phyloP scores from a whole-genome alignment of 306 rosid genomes.

The Carpinus viminea region DNA sequence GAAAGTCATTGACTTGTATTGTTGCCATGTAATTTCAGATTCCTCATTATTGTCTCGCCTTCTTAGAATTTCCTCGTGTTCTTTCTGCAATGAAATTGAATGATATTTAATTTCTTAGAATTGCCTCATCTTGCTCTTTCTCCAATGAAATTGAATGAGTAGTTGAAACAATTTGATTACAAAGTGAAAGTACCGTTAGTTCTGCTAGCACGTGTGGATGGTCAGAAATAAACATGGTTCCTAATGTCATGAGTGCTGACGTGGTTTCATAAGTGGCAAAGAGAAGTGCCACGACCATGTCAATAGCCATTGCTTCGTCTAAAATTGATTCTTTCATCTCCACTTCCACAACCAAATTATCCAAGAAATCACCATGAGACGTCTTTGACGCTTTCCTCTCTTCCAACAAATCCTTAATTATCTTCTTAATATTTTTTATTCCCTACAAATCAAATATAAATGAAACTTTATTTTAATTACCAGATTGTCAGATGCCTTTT shows the following conservation, averaged over 20 bases:
- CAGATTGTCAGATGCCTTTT: too few relatives aligned
- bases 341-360: constrained; percentile 5
- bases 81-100: constrained; percentile 10
- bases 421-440: too few relatives aligned
- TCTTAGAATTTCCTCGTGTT: constrained; percentile 15
- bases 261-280: constrained; percentile 14
- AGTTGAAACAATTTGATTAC: too few relatives aligned
- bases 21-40: constrained; percentile 20
- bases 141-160: too few relatives aligned
- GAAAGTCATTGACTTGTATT: constrained; percentile 24
- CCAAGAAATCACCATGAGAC: constrained; percentile 30
- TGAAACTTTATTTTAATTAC: too few relatives aligned
- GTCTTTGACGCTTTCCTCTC: constrained; percentile 6
- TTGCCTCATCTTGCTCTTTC: too few relatives aligned
- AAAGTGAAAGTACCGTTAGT: too few relatives aligned
- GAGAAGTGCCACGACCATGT: constrained; percentile 8
- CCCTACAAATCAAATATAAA: background rate
- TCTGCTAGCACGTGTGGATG: constrained; percentile 11
- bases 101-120: too few relatives aligned
- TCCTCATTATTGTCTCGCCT: background rate
- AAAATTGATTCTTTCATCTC: background rate
- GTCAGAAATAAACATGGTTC: background rate
- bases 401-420: background rate
- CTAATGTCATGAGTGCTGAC: background rate
- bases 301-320: constrained; percentile 3